Evolutionary conservation across 345 rosid genomes (phyloP), one percentile per base, ranked within the genome.

Genomic region (Gossypium longicalyx): DNA sequence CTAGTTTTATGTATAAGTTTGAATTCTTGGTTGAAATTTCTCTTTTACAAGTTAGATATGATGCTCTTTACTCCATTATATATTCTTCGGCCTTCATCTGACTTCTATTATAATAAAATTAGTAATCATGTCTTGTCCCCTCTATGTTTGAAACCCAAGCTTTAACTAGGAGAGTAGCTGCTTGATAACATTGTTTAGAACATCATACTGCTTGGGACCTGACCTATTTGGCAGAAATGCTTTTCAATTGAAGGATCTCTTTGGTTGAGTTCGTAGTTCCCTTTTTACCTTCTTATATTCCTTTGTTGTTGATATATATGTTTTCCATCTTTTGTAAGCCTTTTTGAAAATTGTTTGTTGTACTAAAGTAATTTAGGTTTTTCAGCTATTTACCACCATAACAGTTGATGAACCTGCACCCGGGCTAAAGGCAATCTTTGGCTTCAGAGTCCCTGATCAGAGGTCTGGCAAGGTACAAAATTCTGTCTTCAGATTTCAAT

Each of bases 341-440:
- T 34, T 45, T 45, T 59, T 44, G 20, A 72, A 25, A 13, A 13
- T 73, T 29, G 12, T 6, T 48, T 17, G 0, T 45, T 61, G 41
- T 49, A 13, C 47, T 73, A 48, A 29, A 34, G 49, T 25, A 72
- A 56, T 75, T 54, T 59, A 12, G 62, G 47, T 76, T 9, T 75
- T 3, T 77, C 83, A 94, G 98, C 89, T 94, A n/a, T 78, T 86
- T 49, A 82, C 97, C 67, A 92, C 98, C 25, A 79, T 92, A 23
- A 94, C 94, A 0, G 80, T 91, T 75, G 89, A 92, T 88, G 96
- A 94, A 82, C 89, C 93, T 83, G 90, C 96, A 54, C 98, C 97
- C 60, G 98, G 98, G 38, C 72, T 91, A 81, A 94, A 87, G 90
- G 49, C 98, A 20, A 92, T 91, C 78, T 77, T 92, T 67, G 89